Conservation (phyloP, 768 basidiomycete species). For the Russula abietina region DNA sequence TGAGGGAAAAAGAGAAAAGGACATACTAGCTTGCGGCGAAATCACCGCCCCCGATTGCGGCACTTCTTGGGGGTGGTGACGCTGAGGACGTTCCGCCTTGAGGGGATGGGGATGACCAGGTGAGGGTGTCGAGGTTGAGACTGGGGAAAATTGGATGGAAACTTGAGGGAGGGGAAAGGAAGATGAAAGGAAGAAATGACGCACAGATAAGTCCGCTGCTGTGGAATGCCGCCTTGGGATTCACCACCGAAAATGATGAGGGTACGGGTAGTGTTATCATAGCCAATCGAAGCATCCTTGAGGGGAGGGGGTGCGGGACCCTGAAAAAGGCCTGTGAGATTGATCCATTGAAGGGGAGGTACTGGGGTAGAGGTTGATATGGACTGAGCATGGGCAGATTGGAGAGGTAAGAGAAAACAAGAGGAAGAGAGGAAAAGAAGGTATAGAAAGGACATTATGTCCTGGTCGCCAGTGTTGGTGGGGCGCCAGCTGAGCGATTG, state of each 20-base stretch:
- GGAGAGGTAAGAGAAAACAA: slow-evolving; percentile 24
- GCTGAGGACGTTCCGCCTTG: slow-evolving; percentile 39
- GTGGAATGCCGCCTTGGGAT: slow-evolving; percentile 56
- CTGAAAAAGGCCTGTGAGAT: slow-evolving; percentile 50
- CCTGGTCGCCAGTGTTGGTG: not conserved
- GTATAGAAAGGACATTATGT: slow-evolving; percentile 2
- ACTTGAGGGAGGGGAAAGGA: slow-evolving; percentile 1
- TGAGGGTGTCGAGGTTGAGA: slow-evolving; percentile 53
- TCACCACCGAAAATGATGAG: slow-evolving; percentile 74
- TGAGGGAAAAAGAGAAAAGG: not conserved
- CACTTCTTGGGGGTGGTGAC: slow-evolving; percentile 57
- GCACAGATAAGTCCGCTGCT: slow-evolving; percentile 63
- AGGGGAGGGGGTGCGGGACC: slow-evolving; percentile 54
- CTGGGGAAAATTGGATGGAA: slow-evolving; percentile 33
- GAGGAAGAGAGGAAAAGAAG: slow-evolving; percentile 27
- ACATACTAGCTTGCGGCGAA: slow-evolving; percentile 79
- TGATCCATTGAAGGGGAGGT: slow-evolving; percentile 67
- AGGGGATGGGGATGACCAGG: slow-evolving; percentile 55
- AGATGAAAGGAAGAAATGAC: slow-evolving; percentile 27
- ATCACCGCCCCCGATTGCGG: slow-evolving; percentile 60
- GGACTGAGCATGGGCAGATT: slow-evolving; percentile 37
- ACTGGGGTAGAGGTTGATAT: slow-evolving; percentile 50
- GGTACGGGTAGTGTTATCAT: slow-evolving; percentile 42
- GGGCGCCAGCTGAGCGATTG: not conserved
- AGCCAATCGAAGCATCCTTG: slow-evolving; percentile 67